These are phyloP conservation scores for Volvariella volvacea DNA, from an alignment of 1,284 basidiomycete genomes.

Conservation along the genomic window DNA sequence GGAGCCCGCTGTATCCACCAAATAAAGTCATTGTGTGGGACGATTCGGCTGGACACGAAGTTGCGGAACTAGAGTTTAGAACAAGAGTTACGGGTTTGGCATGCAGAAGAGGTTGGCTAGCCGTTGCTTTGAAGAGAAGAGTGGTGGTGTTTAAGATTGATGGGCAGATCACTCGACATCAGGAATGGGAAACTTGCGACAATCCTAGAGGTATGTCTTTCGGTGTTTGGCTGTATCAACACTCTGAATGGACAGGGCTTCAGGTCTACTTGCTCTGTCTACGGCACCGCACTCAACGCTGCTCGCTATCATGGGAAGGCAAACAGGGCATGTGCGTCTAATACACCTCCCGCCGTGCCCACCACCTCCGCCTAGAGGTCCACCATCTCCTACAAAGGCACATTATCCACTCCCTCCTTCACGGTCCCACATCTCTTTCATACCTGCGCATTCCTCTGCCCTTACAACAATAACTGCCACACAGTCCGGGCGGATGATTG, in stretches of 20 bases:
- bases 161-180: constrained; percentile 51
- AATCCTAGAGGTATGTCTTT: constrained; percentile 70
- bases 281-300: constrained; percentile 74
- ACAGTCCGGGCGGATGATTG: constrained; percentile 72
- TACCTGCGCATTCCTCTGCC: constrained; percentile 79
- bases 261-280: constrained; percentile 81
- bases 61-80: constrained; percentile 89
- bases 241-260: constrained; percentile 1
- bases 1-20: constrained; percentile 86
- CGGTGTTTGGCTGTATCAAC: background rate
- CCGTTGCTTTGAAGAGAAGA: constrained; percentile 74
- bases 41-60: constrained; percentile 65
- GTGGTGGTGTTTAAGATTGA: constrained; percentile 78
- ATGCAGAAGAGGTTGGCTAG: constrained; percentile 76
- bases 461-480: constrained; percentile 76
- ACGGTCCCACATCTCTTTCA: constrained; percentile 59
- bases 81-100: constrained; percentile 80
- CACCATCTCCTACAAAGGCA: constrained; percentile 21
- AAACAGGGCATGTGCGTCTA: constrained; percentile 87
- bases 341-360: constrained; percentile 80
- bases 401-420: constrained; percentile 30
- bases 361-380: constrained; percentile 41
- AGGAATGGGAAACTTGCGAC: constrained; percentile 86
- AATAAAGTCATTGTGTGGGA: constrained; percentile 95
- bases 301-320: constrained; percentile 82